Base-by-base conservation (phyloP, 2,329 filamentous ascomycete species). In the Dothideomycetes sp. region DNA sequence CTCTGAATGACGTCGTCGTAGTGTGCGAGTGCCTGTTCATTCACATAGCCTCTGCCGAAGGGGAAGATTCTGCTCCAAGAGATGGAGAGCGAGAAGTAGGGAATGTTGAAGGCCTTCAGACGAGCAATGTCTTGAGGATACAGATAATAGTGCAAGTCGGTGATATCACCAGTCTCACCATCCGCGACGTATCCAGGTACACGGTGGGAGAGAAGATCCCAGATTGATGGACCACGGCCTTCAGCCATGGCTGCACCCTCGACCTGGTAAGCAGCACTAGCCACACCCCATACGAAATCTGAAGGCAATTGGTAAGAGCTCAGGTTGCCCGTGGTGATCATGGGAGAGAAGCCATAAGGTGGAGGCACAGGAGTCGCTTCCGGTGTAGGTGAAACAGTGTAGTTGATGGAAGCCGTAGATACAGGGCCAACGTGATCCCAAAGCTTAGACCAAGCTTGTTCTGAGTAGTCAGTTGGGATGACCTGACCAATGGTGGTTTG, bases 31-130 rank as follows among this genome's bases (percentile, higher is more conserved):
- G 58, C 69, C 30, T 63, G 50, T 39, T 65, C 53, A 38, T 72
- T 73, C 43, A 73, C 55, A 0, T 64, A 62, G 8, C 60, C 64
- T 1, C 59, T 58, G 3, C 63, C 66, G 39, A 72, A 71, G 0
- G 69, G 70, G n/a, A 71, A 54, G 37, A 72, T 66, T 1, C 70
- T 60, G 2, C 61, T 55, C 69, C 68, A 73, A 0, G 67, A 59
- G 33, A 73, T 64, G 2, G 61, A 63, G 52, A 71, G 70, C 11
- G 52, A 56, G 40, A 59, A 63, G 10, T 53, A 50, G 10, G 55
- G 54, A 2, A 62, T 48, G 6, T 58, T 57, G 7, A 62, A 44
- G 3, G 60, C 56, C 8, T 68, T 53, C 64, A 72, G 23, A 59
- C 59, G 41, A 61, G 49, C 47, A 25, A 47, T 33, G 24, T 47